These are phyloP conservation scores for Parietichytrium sp. DNA, from an alignment of 108 stramenopile species.

Conservation along the genomic window DNA sequence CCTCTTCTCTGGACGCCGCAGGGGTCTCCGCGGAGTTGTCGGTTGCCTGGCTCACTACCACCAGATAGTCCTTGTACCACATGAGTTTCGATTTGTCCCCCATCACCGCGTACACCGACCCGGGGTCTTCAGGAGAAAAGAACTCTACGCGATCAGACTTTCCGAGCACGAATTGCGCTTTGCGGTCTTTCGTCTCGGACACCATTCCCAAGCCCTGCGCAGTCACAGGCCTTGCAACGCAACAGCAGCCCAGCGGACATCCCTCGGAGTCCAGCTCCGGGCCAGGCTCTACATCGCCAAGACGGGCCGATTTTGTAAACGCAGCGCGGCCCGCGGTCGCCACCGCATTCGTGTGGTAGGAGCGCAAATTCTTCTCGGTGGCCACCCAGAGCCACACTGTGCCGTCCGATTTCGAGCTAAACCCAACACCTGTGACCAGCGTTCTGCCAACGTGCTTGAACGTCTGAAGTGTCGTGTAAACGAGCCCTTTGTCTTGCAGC, in stretches of 20 bases:
- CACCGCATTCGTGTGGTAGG: not conserved
- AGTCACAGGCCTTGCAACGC: not conserved
- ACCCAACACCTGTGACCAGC: not conserved
- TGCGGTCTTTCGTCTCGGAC: not conserved
- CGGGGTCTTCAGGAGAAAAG: slow-evolving; percentile 50
- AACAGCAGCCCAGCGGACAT: not conserved
- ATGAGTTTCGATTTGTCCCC: slow-evolving; percentile 45
- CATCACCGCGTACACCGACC: slow-evolving; percentile 51
- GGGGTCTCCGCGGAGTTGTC: slow-evolving; percentile 41
- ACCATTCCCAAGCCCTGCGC: not conserved
- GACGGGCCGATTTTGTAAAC: not conserved
- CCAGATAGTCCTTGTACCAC: slow-evolving; percentile 44
- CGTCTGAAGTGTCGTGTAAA: not conserved
- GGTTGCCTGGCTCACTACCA: slow-evolving; percentile 51
- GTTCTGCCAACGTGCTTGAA: not conserved
- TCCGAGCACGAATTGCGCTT: slow-evolving; percentile 49
- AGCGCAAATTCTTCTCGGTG: not conserved
- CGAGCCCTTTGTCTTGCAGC: not conserved
- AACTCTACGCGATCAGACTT: slow-evolving; percentile 52
- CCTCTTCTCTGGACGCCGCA: not conserved
- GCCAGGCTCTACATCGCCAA: not conserved
- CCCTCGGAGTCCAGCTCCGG: slow-evolving; percentile 9
- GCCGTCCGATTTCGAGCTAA: not conserved
- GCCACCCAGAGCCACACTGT: not conserved
- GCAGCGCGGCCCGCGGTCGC: not conserved